Evolutionary conservation across 2,329 filamentous ascomycete genomes (phyloP).

Genomic region (Colletotrichum sp.): DNA sequence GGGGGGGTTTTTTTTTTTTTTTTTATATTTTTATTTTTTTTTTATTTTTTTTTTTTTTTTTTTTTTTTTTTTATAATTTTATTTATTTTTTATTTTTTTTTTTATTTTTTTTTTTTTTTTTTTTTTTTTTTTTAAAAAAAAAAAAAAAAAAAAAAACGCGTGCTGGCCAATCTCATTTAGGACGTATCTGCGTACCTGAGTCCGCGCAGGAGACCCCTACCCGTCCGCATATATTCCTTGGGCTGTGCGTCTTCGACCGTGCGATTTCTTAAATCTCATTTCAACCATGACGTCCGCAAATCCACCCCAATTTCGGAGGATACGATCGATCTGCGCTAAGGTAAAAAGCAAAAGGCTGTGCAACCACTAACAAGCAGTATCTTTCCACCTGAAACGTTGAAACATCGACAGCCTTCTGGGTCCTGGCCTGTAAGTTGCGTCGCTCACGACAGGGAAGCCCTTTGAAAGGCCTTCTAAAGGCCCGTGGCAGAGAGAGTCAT

Average conservation of each 20-base stretch:
- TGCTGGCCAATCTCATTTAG: background rate
- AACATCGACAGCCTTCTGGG: conserved; percentile 16
- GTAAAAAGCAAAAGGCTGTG: conserved; percentile 6
- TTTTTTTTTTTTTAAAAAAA: background rate
- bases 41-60: too few species aligned
- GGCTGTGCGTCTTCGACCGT: background rate
- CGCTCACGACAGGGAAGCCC: background rate
- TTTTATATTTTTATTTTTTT: too few species aligned
- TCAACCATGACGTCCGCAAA: conserved; percentile 17
- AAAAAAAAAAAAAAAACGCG: background rate
- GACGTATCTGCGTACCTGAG: background rate
- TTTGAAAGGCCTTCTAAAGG: background rate
- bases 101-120: background rate
- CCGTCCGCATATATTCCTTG: background rate
- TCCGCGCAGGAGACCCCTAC: background rate
- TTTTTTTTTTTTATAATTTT: too few species aligned
- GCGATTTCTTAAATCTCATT: conserved; percentile 10
- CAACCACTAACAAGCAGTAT: conserved; percentile 1
- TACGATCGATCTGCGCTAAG: conserved; percentile 21
- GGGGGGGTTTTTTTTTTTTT: too few species aligned
- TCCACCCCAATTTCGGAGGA: conserved; percentile 20
- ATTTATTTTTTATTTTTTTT: background rate
- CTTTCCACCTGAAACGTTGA: conserved; percentile 20
- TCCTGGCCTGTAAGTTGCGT: conserved; percentile 1
- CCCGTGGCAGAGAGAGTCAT: conserved; percentile 3